Conservation (phyloP, 1,284 basidiomycete species). For the Trichosporon inkin region DNA sequence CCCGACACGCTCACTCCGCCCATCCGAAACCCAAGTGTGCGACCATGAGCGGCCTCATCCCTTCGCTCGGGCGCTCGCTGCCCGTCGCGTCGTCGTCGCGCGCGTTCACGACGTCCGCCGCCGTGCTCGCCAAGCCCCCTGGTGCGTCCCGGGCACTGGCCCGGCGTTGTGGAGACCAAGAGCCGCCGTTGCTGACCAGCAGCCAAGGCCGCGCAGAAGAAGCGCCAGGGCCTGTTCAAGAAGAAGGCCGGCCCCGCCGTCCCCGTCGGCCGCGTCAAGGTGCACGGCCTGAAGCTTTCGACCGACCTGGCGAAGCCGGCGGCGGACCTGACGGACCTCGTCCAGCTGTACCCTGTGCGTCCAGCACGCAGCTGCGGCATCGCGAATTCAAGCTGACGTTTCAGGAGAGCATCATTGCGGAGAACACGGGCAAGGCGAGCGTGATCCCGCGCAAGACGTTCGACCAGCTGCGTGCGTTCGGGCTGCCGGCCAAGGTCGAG, state of each 20-base stretch:
- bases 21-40: neutral
- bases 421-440: slow-evolving; percentile 36
- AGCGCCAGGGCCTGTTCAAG: slow-evolving; percentile 7
- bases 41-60: slow-evolving; percentile 21
- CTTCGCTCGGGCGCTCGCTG: slow-evolving; percentile 11
- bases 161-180: neutral
- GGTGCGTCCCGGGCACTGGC: slow-evolving; percentile 3
- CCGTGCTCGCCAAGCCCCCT: slow-evolving; percentile 17
- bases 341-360: slow-evolving; percentile 35
- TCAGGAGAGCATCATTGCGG: slow-evolving; percentile 29
- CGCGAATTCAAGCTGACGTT: neutral
- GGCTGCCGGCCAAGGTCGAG: slow-evolving; percentile 38
- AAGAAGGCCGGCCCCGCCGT: slow-evolving; percentile 1
- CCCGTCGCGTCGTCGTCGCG: slow-evolving; percentile 22
- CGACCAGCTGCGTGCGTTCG: slow-evolving; percentile 36
- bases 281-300: slow-evolving; percentile 23
- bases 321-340: slow-evolving; percentile 34
- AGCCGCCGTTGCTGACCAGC: neutral
- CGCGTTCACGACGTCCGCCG: slow-evolving; percentile 22
- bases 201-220: slow-evolving; percentile 8
- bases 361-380: neutral
- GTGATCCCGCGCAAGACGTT: slow-evolving; percentile 33
- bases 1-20: neutral
- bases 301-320: slow-evolving; percentile 28
- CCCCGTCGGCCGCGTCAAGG: slow-evolving; percentile 9